phyloP scores from a whole-genome alignment of 345 rosid species.

The Citrus medica region DNA sequence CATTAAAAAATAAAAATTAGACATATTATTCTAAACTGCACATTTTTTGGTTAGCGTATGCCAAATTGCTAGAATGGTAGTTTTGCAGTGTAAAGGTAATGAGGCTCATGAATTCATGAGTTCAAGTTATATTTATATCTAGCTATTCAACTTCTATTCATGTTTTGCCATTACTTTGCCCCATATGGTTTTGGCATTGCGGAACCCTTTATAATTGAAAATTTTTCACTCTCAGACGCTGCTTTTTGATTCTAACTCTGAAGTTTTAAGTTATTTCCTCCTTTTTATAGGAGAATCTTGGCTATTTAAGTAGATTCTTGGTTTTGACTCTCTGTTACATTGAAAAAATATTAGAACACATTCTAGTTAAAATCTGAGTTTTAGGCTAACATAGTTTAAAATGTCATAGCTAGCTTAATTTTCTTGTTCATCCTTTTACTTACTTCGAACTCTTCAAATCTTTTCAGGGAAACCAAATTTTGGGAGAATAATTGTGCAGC shows the following conservation, averaged over 20 bases:
- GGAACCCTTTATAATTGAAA: not conserved
- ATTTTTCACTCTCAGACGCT: not conserved
- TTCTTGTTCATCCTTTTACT: not conserved
- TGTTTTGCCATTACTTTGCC: not conserved
- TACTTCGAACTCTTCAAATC: not conserved
- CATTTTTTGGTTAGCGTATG: not conserved
- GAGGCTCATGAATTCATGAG: not conserved
- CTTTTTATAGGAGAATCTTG: not conserved
- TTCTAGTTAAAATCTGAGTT: not conserved
- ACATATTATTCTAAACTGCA: not conserved
- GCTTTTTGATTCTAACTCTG: not conserved
- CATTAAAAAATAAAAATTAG: too few species aligned
- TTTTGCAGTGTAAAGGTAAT: not conserved
- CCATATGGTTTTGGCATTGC: not conserved
- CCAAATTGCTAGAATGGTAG: not conserved
- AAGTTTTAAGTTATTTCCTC: not conserved
- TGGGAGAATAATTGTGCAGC: not conserved
- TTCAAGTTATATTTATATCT: not conserved
- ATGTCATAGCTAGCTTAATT: not conserved
- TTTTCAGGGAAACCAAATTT: constrained; percentile 15
- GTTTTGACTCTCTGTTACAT: not conserved
- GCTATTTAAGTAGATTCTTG: not conserved
- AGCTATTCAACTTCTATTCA: not conserved
- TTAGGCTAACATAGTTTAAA: not conserved
- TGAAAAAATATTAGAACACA: not conserved